Conservation (phyloP, 2,329 filamentous ascomycete species). For the Beauveria pseudobassiana region DNA sequence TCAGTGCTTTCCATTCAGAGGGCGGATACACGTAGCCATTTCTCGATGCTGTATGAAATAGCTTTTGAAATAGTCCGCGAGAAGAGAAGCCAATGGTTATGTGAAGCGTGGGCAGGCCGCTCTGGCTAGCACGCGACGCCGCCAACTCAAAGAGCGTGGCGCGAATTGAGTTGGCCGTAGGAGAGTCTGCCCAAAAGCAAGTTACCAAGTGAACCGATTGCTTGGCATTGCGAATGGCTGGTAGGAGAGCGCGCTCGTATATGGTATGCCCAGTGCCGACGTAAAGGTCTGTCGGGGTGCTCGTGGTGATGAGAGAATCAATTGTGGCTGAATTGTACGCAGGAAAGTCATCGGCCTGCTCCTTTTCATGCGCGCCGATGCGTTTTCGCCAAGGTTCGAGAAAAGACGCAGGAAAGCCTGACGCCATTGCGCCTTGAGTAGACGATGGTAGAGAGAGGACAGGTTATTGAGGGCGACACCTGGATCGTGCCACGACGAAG, state of each 20-base stretch:
- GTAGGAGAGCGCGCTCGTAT: constrained; percentile 47
- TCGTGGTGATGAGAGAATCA: constrained; percentile 40
- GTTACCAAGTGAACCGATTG: constrained; percentile 68
- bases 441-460: background rate
- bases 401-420: constrained; percentile 29
- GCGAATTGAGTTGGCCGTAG: constrained; percentile 49
- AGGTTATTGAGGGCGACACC: background rate
- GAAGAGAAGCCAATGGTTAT: constrained; percentile 74
- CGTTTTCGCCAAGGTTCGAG: constrained; percentile 30
- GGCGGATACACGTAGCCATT: constrained; percentile 55
- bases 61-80: constrained; percentile 62
- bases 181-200: constrained; percentile 71
- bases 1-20: constrained; percentile 54
- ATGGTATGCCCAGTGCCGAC: constrained; percentile 53
- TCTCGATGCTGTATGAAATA: constrained; percentile 60
- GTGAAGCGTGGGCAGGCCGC: constrained; percentile 33
- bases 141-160: constrained; percentile 55
- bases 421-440: background rate
- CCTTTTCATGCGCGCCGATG: constrained; percentile 23
- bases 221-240: constrained; percentile 52
- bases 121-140: constrained; percentile 23
- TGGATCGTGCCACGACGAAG: background rate
- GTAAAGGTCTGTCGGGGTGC: constrained; percentile 39
- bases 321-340: constrained; percentile 38
- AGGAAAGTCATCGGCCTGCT: constrained; percentile 38